Conservation (phyloP, 805 yeast species). For the Candida michaelii region DNA sequence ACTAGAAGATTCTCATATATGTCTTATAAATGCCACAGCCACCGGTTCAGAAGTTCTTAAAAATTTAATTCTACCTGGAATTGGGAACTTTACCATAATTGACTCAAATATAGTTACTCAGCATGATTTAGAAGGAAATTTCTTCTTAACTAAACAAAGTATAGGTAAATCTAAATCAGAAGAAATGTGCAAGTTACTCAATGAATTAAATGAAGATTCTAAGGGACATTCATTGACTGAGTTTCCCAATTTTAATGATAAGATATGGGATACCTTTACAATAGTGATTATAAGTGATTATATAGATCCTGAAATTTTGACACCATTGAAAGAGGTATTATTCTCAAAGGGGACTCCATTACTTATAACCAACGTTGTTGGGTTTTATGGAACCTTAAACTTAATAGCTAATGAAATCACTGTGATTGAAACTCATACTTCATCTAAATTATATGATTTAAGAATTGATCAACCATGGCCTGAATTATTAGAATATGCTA, state of each 20-base stretch:
- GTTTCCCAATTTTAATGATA: constrained; percentile 10
- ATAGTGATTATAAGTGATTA: constrained; percentile 47
- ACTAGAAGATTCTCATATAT: constrained; percentile 56
- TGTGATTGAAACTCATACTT: constrained; percentile 74
- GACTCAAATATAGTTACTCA: constrained; percentile 38
- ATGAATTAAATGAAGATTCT: constrained; percentile 63
- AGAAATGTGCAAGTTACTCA: constrained; percentile 40
- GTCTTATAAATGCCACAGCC: constrained; percentile 57
- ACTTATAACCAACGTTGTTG: constrained; percentile 50
- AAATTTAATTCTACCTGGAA: constrained; percentile 73
- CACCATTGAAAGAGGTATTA: constrained; percentile 32
- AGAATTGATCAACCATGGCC: constrained; percentile 73
- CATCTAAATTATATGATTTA: constrained; percentile 60
- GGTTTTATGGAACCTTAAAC: constrained; percentile 65
- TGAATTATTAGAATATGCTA: constrained; percentile 53
- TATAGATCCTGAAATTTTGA: constrained; percentile 19
- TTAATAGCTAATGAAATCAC: constrained; percentile 56
- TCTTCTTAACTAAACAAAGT: constrained; percentile 52
- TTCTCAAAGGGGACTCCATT: constrained; percentile 54
- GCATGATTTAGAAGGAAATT: constrained; percentile 56
- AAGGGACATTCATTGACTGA: constrained; percentile 30
- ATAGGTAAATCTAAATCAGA: constrained; percentile 42
- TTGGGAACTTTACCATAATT: constrained; percentile 63
- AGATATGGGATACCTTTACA: constrained; percentile 50
- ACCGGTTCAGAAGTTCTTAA: constrained; percentile 70